phyloP scores from a whole-genome alignment of 768 basidiomycete species.

The Xanthoconium purpureum region DNA sequence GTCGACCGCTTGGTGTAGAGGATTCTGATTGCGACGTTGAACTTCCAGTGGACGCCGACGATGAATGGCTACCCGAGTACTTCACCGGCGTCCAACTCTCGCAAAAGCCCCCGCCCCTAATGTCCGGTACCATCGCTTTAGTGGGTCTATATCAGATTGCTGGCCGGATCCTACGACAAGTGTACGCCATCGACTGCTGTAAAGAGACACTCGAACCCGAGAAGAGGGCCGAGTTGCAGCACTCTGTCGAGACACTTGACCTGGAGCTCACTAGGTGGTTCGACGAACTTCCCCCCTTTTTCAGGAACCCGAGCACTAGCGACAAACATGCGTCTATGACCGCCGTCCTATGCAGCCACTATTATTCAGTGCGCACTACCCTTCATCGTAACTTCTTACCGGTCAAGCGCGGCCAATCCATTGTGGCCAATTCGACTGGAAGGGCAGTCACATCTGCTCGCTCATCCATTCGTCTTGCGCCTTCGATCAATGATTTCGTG shows the following conservation, averaged over 20 bases:
- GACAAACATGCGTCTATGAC: slow-evolving; percentile 85
- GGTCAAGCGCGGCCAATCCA: slow-evolving; percentile 66
- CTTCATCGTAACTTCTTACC: slow-evolving; percentile 87
- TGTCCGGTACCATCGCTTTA: slow-evolving; percentile 78
- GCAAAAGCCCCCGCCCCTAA: slow-evolving; percentile 61
- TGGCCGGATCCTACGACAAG: slow-evolving; percentile 76
- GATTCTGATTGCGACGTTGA: slow-evolving; percentile 91
- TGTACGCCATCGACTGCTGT: slow-evolving; percentile 77
- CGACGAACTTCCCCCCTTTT: slow-evolving; percentile 67
- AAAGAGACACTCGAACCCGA: slow-evolving; percentile 72
- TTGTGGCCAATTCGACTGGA: slow-evolving; percentile 66
- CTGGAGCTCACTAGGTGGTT: slow-evolving; percentile 79
- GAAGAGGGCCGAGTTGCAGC: slow-evolving; percentile 72
- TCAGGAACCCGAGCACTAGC: slow-evolving; percentile 71
- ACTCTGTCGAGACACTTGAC: slow-evolving; percentile 75
- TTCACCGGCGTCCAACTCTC: slow-evolving; percentile 60
- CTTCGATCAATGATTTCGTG: slow-evolving; percentile 79
- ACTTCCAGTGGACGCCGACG: slow-evolving; percentile 78
- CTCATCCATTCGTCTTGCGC: slow-evolving; percentile 80
- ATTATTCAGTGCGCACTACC: slow-evolving; percentile 83
- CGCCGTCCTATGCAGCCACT: slow-evolving; percentile 82
- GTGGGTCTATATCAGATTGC: slow-evolving; percentile 80
- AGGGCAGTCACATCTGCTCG: slow-evolving; percentile 85
- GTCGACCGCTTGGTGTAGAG: slow-evolving; percentile 84
- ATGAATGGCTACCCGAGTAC: slow-evolving; percentile 70